Evolutionary conservation across 495 filamentous ascomycete genomes (phyloP).

Genomic region (Penicillium verhagenii): DNA sequence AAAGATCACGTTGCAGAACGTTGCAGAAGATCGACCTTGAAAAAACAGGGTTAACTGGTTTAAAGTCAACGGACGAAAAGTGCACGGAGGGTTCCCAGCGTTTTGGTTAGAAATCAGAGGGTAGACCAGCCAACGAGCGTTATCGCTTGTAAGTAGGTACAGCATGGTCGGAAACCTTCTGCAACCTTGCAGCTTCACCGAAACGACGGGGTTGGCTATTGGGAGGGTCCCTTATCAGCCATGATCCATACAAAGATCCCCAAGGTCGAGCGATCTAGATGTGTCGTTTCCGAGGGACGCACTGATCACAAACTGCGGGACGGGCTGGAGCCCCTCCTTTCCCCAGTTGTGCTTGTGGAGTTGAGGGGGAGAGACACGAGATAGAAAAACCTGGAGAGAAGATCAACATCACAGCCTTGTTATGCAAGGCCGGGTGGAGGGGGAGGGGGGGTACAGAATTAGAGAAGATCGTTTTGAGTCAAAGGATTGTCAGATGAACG

Average conservation of each 20-base stretch:
- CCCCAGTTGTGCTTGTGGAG: constrained; percentile 3
- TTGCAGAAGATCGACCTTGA: neutral
- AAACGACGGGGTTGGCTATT: constrained; percentile 7
- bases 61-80: constrained; percentile 15
- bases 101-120: constrained; percentile 8
- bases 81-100: constrained; percentile 11
- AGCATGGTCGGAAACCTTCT: constrained; percentile 20
- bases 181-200: constrained; percentile 18
- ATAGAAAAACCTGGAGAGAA: constrained; percentile 13
- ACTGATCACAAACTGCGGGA: constrained; percentile 5
- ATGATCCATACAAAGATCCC: neutral
- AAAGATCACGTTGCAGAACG: constrained; percentile 10
- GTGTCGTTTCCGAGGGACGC: neutral
- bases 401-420: constrained; percentile 14
- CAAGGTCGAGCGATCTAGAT: neutral
- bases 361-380: neutral
- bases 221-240: constrained; percentile 8
- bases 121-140: constrained; percentile 22
- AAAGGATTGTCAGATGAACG: constrained; percentile 10
- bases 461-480: constrained; percentile 11
- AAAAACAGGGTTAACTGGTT: neutral
- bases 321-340: too few species aligned
- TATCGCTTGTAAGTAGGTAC: constrained; percentile 18
- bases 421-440: constrained; percentile 12
- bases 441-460: too few species aligned